phyloP scores from a whole-genome alignment of 495 filamentous ascomycete genomes.

The Sphaerosporella brunnea region DNA sequence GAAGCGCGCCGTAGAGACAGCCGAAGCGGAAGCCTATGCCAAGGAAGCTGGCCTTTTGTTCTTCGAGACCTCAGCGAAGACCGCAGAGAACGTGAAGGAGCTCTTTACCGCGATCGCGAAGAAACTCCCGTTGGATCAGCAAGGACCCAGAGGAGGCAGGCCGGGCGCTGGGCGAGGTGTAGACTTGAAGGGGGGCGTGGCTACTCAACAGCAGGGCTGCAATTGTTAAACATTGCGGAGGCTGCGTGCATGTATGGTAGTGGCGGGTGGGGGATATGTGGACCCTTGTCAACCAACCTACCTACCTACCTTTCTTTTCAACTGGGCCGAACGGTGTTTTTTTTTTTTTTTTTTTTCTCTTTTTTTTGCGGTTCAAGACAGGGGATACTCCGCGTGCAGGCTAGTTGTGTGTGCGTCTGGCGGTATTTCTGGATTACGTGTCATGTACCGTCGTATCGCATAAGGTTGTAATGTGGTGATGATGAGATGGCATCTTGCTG shows the following conservation, averaged over 20 bases:
- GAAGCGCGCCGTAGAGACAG: conserved; percentile 73
- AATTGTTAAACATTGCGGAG: conserved; percentile 23
- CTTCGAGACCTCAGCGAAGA: conserved; percentile 96
- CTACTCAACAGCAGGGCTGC: conserved; percentile 22
- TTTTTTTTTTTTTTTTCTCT: neutral
- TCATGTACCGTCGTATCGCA: too few relatives aligned
- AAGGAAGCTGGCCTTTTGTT: conserved; percentile 83
- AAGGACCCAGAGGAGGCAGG: conserved; percentile 63
- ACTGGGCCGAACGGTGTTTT: neutral
- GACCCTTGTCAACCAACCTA: too few relatives aligned
- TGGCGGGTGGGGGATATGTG: neutral
- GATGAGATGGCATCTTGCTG: too few relatives aligned
- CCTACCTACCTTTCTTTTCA: conserved; percentile 4
- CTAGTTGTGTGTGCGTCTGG: too few relatives aligned
- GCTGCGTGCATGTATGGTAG: conserved; percentile 8
- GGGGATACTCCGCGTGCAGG: too few relatives aligned
- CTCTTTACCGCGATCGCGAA: conserved; percentile 95
- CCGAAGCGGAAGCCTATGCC: conserved; percentile 88
- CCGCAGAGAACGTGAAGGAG: conserved; percentile 83
- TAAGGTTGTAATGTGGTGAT: too few relatives aligned
- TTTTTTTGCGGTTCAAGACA: too few relatives aligned
- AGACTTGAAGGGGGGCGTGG: conserved; percentile 19
- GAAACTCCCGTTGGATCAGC: conserved; percentile 91
- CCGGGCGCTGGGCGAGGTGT: conserved; percentile 34
- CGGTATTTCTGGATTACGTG: too few relatives aligned